Percentiles rank a stretch among this genome's conserved stretches.
phyloP scores from a whole-genome alignment of 2,329 filamentous ascomycete species.

The Thelonectria discophora region DNA sequence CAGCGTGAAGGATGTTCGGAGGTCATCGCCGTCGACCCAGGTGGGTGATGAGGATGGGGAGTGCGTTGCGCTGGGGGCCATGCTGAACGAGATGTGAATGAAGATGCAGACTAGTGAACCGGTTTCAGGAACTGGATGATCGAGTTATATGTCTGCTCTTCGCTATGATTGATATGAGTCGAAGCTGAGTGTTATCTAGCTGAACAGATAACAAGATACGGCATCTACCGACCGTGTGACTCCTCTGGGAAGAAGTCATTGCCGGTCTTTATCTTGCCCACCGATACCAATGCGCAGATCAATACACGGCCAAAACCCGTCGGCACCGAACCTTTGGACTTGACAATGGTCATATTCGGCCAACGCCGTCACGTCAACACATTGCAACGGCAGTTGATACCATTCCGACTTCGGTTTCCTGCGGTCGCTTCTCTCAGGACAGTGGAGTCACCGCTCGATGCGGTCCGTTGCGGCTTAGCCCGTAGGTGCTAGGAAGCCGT shows the following conservation, averaged over 20 bases:
- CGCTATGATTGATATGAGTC: conserved; percentile 1
- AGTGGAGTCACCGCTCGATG: neutral
- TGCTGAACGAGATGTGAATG: neutral
- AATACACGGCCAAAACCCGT: neutral
- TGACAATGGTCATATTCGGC: neutral
- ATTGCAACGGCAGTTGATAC: neutral
- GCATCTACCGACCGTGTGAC: conserved; percentile 15
- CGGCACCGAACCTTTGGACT: neutral
- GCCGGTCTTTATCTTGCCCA: conserved; percentile 1
- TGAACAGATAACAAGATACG: conserved; percentile 24
- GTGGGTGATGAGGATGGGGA: neutral
- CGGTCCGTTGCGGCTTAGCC: neutral
- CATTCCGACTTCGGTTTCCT: conserved; percentile 12
- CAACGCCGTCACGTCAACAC: neutral
- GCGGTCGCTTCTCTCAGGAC: neutral
- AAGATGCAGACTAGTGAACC: neutral
- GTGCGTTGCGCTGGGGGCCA: conserved; percentile 20
- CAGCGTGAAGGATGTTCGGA: conserved; percentile 29
- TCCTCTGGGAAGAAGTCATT: neutral
- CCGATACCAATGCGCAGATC: conserved; percentile 7
- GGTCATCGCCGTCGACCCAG: conserved; percentile 34
- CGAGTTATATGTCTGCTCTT: conserved; percentile 1
- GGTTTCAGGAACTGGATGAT: neutral
- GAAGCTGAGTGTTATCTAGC: conserved; percentile 14
- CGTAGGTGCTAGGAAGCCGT: neutral